These are phyloP conservation scores for Dactylonectria macrodidyma DNA, from an alignment of 2,329 filamentous ascomycete genomes.

Conservation along the genomic window DNA sequence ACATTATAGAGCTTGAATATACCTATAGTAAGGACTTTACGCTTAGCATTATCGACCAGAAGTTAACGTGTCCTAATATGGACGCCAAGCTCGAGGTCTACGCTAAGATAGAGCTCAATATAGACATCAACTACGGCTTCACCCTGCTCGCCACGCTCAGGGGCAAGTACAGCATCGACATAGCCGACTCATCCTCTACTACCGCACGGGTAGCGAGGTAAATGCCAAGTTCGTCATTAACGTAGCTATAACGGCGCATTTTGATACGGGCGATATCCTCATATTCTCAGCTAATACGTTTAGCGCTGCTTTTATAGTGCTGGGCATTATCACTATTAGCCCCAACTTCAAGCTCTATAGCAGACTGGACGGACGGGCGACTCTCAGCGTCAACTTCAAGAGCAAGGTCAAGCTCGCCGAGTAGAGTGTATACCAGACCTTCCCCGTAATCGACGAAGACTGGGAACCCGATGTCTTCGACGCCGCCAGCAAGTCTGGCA, in stretches of 20 bases:
- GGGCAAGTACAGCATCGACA: conserved; percentile 34
- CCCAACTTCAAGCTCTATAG: conserved; percentile 48
- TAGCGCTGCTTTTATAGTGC: conserved; percentile 48
- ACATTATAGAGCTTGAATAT: conserved; percentile 48
- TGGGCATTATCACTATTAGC: conserved; percentile 50
- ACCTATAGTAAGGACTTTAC: conserved; percentile 42
- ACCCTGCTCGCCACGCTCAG: conserved; percentile 45
- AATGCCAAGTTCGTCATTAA: conserved; percentile 47
- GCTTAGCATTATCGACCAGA: conserved; percentile 45
- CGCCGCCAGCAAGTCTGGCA: neutral
- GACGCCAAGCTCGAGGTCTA: conserved; percentile 34
- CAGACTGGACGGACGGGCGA: conserved; percentile 39
- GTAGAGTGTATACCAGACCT: conserved; percentile 40
- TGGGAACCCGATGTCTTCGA: conserved; percentile 18
- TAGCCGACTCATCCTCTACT: conserved; percentile 45
- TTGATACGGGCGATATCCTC: conserved; percentile 38
- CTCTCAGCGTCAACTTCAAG: conserved; percentile 43
- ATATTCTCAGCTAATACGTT: conserved; percentile 45
- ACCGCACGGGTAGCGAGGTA: conserved; percentile 45
- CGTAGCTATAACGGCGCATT: conserved; percentile 35
- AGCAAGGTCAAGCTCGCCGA: conserved; percentile 46
- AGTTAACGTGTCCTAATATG: conserved; percentile 37
- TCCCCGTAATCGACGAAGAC: conserved; percentile 16
- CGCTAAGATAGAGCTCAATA: conserved; percentile 39
- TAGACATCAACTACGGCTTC: conserved; percentile 48